Evolutionary conservation across 176 grass and related monocot genomes (phyloP).

Genomic region (Tillandsia fasciculata): DNA sequence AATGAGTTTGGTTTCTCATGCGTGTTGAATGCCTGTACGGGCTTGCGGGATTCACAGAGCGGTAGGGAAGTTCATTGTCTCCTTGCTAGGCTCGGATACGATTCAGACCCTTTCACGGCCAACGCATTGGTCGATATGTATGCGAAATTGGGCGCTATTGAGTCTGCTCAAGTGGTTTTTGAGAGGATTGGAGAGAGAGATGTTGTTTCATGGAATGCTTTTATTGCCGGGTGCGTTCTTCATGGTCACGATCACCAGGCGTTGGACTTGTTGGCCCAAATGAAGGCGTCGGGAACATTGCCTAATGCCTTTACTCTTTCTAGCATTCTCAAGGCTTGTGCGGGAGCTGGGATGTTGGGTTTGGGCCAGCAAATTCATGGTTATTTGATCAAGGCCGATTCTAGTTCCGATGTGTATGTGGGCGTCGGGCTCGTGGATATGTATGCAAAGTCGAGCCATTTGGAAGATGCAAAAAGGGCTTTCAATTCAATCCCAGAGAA

Average conservation of each 20-base stretch:
- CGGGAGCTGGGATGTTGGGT: slow-evolving; percentile 37
- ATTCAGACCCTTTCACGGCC: slow-evolving; percentile 44
- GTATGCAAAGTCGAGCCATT: slow-evolving; percentile 39
- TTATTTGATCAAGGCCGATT: slow-evolving; percentile 57
- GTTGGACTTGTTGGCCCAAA: slow-evolving; percentile 46
- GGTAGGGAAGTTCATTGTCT: slow-evolving; percentile 49
- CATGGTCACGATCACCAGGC: slow-evolving; percentile 46
- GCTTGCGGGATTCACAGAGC: slow-evolving; percentile 29
- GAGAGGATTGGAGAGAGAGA: slow-evolving; percentile 32
- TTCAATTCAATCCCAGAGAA: slow-evolving; percentile 42
- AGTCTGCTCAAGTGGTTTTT: slow-evolving; percentile 40
- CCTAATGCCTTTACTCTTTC: slow-evolving; percentile 64
- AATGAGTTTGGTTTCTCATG: slow-evolving; percentile 72
- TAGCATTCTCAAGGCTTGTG: slow-evolving; percentile 66
- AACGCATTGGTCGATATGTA: slow-evolving; percentile 77
- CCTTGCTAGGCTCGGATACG: slow-evolving; percentile 44
- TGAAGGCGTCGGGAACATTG: slow-evolving; percentile 46
- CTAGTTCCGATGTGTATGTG: slow-evolving; percentile 46
- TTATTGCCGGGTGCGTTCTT: slow-evolving; percentile 69
- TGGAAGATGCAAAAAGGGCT: slow-evolving; percentile 46
- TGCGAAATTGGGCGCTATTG: slow-evolving; percentile 44
- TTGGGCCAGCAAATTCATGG: slow-evolving; percentile 80
- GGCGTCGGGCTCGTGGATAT: slow-evolving; percentile 73
- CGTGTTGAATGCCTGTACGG: slow-evolving; percentile 62
- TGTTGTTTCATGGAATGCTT: slow-evolving; percentile 77